Evolutionary conservation across 257 asterid species (phyloP), one percentile per base, ranked within the genome.

Genomic region (Salvia splendens): DNA sequence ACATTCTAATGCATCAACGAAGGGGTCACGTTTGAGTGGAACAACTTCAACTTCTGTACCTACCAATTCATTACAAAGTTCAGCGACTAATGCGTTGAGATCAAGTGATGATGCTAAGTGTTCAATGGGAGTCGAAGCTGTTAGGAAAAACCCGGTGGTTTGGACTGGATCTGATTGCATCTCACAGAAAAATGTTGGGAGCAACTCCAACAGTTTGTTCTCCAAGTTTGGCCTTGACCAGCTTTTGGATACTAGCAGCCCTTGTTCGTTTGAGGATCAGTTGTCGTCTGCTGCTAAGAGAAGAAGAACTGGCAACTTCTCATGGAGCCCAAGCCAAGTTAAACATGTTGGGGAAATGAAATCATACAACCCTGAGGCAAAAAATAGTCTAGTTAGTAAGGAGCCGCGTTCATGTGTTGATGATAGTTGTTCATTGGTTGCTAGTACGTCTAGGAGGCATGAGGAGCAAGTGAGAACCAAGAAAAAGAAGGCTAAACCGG

Each of bases 401-500:
- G 87, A 77, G 59, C 11, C 75, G 5, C 68, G 68, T 67, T 71
- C 84, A 14, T 79, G 75, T 51, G 45, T 71, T n/a, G 77, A 68
- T 64, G 85, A 84, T 60, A 74, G 72, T 69, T 69, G 71, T 12
- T 64, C 78, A 60, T 35, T 56, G 47, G 72, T 62, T 60, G 78
- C 61, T 30, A 67, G 73, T 48, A 65, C 82, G 12, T 72, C 76
- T 2, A 80, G 61, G 63, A 70, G 73, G 67, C 76, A 55, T 69
- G 79, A 79, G 42, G 83, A 75, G 5, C 60, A 77, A 15, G 66
- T 41, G 10, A 83, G 78, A 75, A 51, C 59, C 5, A 69, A 70
- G 58, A 92, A 83, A 81, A 87, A 82, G 73, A 92, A 87, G 84
- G 82, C 91, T 38, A 92, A 86, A 78, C 78, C 91, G 11, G 97